A percentile compares a stretch with the other conserved stretches of the same genome.
Evolutionary conservation across 2,329 filamentous ascomycete genomes (phyloP).

Genomic region (Blumeriella jaapii): DNA sequence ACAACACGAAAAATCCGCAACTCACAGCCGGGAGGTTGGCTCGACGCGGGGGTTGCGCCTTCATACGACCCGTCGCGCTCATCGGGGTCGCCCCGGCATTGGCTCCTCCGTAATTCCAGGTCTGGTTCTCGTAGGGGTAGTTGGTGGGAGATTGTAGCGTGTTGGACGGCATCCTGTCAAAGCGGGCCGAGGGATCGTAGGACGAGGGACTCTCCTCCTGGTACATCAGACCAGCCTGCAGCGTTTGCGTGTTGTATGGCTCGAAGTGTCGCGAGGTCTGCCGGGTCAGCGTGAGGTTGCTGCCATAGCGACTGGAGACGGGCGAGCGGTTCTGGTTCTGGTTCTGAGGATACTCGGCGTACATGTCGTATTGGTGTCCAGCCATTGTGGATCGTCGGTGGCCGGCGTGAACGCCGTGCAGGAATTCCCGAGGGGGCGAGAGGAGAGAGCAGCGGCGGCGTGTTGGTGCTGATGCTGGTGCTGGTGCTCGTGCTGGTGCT

Average conservation of each 20-base stretch:
- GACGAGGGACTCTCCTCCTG: slow-evolving; percentile 50
- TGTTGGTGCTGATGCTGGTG: slow-evolving; percentile 16
- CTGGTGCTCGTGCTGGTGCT: no score
- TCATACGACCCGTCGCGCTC: slow-evolving; percentile 48
- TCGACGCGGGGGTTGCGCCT: slow-evolving; percentile 38
- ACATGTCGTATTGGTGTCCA: slow-evolving; percentile 52
- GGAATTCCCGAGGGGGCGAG: slow-evolving; percentile 5
- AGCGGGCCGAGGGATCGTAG: slow-evolving; percentile 36
- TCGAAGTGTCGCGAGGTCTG: slow-evolving; percentile 72
- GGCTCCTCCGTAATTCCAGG: slow-evolving; percentile 62
- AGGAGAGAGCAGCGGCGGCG: slow-evolving; percentile 11
- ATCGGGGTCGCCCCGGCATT: slow-evolving; percentile 51
- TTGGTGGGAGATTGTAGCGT: slow-evolving; percentile 35
- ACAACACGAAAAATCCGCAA: slow-evolving; percentile 23
- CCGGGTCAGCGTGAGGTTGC: slow-evolving; percentile 52
- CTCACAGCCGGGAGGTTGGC: slow-evolving; percentile 64
- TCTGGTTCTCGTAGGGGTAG: slow-evolving; percentile 61
- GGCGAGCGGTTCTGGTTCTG: slow-evolving; percentile 63
- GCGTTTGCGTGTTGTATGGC: slow-evolving; percentile 37
- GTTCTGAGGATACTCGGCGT: slow-evolving; percentile 48
- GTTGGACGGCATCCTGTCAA: slow-evolving; percentile 18
- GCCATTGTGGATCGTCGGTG: slow-evolving; percentile 38
- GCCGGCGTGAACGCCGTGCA: slow-evolving; percentile 6
- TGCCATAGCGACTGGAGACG: slow-evolving; percentile 56
- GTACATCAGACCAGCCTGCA: slow-evolving; percentile 49